Conservation (phyloP, 176 grass and related monocot species). For the Avena sativa region DNA sequence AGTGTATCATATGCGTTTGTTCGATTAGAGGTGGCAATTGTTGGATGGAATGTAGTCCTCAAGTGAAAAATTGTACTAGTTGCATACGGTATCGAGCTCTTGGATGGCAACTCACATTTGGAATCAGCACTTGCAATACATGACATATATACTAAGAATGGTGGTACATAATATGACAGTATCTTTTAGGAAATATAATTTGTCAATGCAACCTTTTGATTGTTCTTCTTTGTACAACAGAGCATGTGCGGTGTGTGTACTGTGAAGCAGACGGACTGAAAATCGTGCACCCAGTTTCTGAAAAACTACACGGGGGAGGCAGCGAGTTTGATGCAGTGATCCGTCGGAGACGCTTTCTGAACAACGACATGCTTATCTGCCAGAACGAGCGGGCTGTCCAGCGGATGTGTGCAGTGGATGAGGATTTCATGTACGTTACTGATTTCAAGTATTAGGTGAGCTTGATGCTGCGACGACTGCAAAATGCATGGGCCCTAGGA, state of each 20-base stretch:
- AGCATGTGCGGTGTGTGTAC: neutral
- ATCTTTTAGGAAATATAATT: neutral
- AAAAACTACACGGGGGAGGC: neutral
- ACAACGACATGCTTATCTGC: neutral
- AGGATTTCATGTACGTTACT: conserved; percentile 1
- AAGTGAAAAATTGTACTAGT: neutral
- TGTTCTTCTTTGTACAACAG: neutral
- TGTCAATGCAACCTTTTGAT: neutral
- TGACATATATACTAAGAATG: neutral
- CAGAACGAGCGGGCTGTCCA: neutral
- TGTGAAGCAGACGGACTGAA: neutral
- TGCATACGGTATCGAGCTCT: neutral
- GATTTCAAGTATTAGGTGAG: conserved; percentile 1
- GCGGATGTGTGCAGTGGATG: neutral
- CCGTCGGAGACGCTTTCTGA: neutral
- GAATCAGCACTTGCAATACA: neutral
- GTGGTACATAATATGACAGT: too few species aligned
- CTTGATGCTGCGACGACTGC: neutral
- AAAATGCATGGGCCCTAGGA: neutral
- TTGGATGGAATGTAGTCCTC: neutral
- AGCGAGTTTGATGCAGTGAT: neutral
- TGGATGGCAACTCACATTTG: neutral
- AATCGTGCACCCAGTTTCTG: neutral
- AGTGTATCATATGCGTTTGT: neutral
- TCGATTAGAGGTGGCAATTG: neutral